These are phyloP conservation scores for Fomitopsis pulvina DNA, from an alignment of 768 basidiomycete species.

Conservation along the genomic window DNA sequence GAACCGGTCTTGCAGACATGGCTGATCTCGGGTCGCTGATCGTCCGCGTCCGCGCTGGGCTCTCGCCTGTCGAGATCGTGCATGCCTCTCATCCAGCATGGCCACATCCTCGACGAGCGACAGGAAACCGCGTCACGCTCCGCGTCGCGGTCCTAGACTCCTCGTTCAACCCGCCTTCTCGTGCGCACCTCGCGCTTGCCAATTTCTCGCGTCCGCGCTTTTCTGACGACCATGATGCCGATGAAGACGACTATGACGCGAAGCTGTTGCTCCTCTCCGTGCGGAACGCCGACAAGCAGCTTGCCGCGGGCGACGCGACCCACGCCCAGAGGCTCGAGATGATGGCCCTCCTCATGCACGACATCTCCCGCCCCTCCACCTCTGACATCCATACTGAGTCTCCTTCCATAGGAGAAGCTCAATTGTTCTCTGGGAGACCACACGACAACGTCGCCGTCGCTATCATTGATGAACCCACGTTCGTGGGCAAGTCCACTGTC, in stretches of 20 bases:
- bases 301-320: slow-evolving; percentile 66
- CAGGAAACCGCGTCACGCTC: slow-evolving; percentile 22
- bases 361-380: slow-evolving; percentile 24
- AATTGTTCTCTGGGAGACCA: neutral
- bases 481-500: slow-evolving; percentile 70
- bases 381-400: neutral
- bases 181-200: slow-evolving; percentile 76
- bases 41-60: slow-evolving; percentile 36
- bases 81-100: slow-evolving; percentile 55
- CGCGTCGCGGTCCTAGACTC: slow-evolving; percentile 79
- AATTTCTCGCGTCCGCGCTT: slow-evolving; percentile 27
- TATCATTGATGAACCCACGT: slow-evolving; percentile 82
- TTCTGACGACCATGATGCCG: neutral
- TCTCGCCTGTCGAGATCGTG: slow-evolving; percentile 50
- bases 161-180: slow-evolving; percentile 89
- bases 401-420: too few species aligned
- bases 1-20: slow-evolving; percentile 5
- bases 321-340: slow-evolving; percentile 79
- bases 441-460: slow-evolving; percentile 62
- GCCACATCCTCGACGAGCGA: slow-evolving; percentile 42
- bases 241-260: slow-evolving; percentile 52
- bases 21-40: slow-evolving; percentile 11
- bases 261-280: slow-evolving; percentile 77
- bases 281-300: slow-evolving; percentile 78
- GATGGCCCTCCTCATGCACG: slow-evolving; percentile 66